A percentile compares a stretch with the other conserved stretches of the same genome.
These are phyloP conservation scores for Calocybe gambosa DNA, from an alignment of 1,284 basidiomycete species.

Conservation along the genomic window DNA sequence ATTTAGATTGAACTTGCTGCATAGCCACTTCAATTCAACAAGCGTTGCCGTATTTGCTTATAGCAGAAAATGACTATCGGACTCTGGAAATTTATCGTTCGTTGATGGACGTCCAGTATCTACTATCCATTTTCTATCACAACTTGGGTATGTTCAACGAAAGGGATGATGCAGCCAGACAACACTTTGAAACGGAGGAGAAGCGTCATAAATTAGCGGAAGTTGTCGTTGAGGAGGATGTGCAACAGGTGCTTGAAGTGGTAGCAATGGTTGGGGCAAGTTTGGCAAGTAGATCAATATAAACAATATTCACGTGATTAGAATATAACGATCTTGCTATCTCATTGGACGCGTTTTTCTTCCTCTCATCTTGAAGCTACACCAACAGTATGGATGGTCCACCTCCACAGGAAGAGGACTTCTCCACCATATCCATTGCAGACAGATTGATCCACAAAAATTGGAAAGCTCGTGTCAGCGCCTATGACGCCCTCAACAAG, in stretches of 20 bases:
- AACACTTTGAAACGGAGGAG: slow-evolving; percentile 43
- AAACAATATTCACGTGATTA: slow-evolving; percentile 14
- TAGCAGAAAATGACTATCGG: slow-evolving; percentile 59
- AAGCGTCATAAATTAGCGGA: slow-evolving; percentile 34
- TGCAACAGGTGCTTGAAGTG: slow-evolving; percentile 49
- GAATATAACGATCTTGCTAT: slow-evolving; percentile 11
- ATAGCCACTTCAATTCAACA: slow-evolving; percentile 44
- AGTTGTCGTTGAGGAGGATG: slow-evolving; percentile 44
- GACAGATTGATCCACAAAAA: slow-evolving; percentile 92
- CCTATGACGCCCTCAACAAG: slow-evolving; percentile 85
- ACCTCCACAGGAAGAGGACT: slow-evolving; percentile 91
- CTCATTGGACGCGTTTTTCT: slow-evolving; percentile 14
- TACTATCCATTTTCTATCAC: slow-evolving; percentile 64
- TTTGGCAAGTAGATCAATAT: slow-evolving; percentile 37
- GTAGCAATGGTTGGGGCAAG: slow-evolving; percentile 52
- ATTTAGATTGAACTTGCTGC: background rate
- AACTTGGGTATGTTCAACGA: slow-evolving; percentile 52
- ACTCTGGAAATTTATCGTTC: slow-evolving; percentile 53
- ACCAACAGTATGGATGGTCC: slow-evolving; percentile 72
- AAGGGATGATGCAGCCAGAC: slow-evolving; percentile 47
- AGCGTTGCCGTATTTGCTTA: slow-evolving; percentile 53
- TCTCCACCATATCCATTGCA: slow-evolving; percentile 72
- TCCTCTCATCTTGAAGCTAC: slow-evolving; percentile 7
- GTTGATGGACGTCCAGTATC: slow-evolving; percentile 61
- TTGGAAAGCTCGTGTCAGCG: slow-evolving; percentile 96